Conservation (phyloP, 2,329 filamentous ascomycete species). For the Diaporthe vaccinii region DNA sequence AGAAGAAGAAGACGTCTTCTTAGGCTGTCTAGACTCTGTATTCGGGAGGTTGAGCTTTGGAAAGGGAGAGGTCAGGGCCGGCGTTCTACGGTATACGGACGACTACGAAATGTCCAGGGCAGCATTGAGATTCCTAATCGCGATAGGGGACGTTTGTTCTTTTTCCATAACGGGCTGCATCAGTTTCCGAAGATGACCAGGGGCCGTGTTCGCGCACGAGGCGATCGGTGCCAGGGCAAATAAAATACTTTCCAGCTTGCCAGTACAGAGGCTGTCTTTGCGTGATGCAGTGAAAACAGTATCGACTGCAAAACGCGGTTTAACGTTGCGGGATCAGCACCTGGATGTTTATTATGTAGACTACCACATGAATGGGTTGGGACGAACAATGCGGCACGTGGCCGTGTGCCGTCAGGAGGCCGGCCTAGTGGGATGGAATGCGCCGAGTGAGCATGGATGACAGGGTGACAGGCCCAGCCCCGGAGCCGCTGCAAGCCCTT, state of each 20-base stretch:
- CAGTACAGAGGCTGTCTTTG: background rate
- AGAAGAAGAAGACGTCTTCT: conserved; percentile 58
- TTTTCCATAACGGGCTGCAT: conserved; percentile 1
- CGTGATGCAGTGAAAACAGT: background rate
- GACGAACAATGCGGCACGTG: conserved; percentile 26
- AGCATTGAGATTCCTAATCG: conserved; percentile 32
- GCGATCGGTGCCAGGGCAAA: background rate
- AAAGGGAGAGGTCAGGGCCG: conserved; percentile 18
- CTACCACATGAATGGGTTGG: background rate
- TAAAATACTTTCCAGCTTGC: conserved; percentile 1
- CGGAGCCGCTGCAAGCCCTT: conserved; percentile 36
- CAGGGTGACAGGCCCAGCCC: conserved; percentile 27
- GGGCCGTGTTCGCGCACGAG: background rate
- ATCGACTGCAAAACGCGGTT: background rate
- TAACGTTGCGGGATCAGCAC: background rate
- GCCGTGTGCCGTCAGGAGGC: conserved; percentile 12
- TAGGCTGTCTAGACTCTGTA: conserved; percentile 39
- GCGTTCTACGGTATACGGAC: conserved; percentile 37
- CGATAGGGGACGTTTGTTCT: conserved; percentile 5
- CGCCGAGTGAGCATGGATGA: background rate
- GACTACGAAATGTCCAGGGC: conserved; percentile 11
- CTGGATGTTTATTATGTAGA: conserved; percentile 12
- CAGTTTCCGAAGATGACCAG: background rate
- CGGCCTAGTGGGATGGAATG: conserved; percentile 13
- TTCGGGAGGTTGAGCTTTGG: conserved; percentile 11